Base-by-base conservation (phyloP, 1,284 basidiomycete genomes). In the Volvariella surrecta region DNA sequence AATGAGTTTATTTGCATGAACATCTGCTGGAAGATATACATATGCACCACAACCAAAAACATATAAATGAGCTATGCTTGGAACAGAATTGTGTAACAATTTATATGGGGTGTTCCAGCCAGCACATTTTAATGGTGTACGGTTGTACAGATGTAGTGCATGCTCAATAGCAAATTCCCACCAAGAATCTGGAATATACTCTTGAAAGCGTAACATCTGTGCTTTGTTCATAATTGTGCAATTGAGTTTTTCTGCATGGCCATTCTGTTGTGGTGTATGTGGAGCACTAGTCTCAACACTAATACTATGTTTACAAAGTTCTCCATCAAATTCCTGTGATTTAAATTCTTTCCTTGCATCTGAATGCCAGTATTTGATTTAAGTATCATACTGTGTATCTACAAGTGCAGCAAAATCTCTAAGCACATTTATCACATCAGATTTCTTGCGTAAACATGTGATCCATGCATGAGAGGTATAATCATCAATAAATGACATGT, bases 1-100 rank as follows among this genome's bases (percentile, higher is more conserved):
- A 11, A 45, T 7, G 4, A 54, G 47, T 39, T 52, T 52, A 28
- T 28, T 28, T 11, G 11, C 24, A 28, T 28, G 24, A 28, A 28
- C 24, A 37, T 50, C 42, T 31, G 35, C 20, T n/a, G 31, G 44
- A 15, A 43, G 18, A 10, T 34, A 48, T 11, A 44, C 30, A 11
- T 11, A 28, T 28, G 24, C 24, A 28, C 24, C 11, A 11, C 24
- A 28, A 11, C 24, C 24, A 28, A 28, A 28, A 6, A 28, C 11
- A 11, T 28, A 11, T 28, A 28, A 11, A 28, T 28, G 6, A 6
- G 24, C 24, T 6, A 28, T 28, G 24, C 24, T 28, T 28, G 6
- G 11, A 28, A 28, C 24, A 6, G 6, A 6, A 28, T 11, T 28
- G 11, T 28, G 6, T 28, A 28, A 28, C 24, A 28, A 6, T 28